A percentile compares a stretch with the other conserved stretches of the same genome.
Evolutionary conservation across 1,284 basidiomycete genomes (phyloP).

Genomic region (Apiotrichum domesticum): DNA sequence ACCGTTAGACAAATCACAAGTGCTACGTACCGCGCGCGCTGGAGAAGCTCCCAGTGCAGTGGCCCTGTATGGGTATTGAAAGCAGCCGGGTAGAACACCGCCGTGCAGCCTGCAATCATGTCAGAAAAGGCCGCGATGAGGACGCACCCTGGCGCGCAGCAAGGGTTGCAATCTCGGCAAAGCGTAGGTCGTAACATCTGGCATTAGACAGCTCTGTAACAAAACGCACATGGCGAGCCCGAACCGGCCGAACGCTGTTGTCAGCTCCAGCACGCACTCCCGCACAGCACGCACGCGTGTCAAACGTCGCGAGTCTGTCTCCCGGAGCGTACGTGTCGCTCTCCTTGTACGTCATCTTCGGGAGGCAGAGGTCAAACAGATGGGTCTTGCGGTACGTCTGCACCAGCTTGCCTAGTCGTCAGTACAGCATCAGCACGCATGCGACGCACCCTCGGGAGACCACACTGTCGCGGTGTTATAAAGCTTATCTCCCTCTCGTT

Average conservation of each 20-base stretch:
- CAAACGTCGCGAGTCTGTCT: constrained; percentile 64
- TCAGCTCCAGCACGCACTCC: too few relatives aligned
- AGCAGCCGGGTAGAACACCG: constrained; percentile 78
- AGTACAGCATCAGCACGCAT: background rate
- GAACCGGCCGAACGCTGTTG: constrained; percentile 45
- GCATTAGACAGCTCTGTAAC: background rate
- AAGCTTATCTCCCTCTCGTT: constrained; percentile 58
- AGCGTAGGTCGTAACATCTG: constrained; percentile 51
- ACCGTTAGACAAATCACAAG: too few relatives aligned
- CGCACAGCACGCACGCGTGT: constrained; percentile 48
- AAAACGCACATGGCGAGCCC: constrained; percentile 10
- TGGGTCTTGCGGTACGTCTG: constrained; percentile 82
- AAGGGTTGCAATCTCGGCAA: constrained; percentile 82
- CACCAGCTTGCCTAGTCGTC: constrained; percentile 49
- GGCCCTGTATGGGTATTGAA: constrained; percentile 88
- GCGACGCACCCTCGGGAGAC: constrained; percentile 60
- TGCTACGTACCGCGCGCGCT: constrained; percentile 52
- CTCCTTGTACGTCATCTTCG: constrained; percentile 86
- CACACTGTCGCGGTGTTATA: constrained; percentile 85
- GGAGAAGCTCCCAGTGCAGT: constrained; percentile 84
- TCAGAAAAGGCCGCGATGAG: too few relatives aligned
- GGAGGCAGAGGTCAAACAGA: constrained; percentile 89
- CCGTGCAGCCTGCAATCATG: constrained; percentile 54
- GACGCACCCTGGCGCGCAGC: constrained; percentile 60
- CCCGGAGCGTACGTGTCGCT: constrained; percentile 59